Evolutionary conservation across 768 basidiomycete species (phyloP).

Genomic region (Epithele typhae): DNA sequence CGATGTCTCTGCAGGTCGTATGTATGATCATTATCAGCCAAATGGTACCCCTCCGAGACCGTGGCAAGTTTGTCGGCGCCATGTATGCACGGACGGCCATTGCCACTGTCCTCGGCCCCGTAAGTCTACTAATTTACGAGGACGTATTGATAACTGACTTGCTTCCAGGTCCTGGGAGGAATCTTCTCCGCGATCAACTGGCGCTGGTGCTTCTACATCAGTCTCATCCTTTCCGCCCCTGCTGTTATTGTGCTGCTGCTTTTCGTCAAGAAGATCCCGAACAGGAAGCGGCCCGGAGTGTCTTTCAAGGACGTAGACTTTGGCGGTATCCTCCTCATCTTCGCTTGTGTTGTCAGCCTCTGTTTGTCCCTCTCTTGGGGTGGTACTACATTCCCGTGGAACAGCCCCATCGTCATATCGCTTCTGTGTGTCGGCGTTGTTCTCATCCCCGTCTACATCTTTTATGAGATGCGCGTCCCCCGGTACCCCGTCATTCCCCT

Average conservation of each 20-base stretch:
- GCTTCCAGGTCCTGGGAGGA: slow-evolving; percentile 9
- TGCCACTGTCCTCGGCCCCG: slow-evolving; percentile 5
- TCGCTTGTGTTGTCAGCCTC: slow-evolving; percentile 21
- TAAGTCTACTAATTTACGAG: background rate
- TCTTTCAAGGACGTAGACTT: slow-evolving; percentile 21
- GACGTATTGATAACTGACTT: background rate
- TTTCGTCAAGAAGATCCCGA: slow-evolving; percentile 19
- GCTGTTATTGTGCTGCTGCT: slow-evolving; percentile 17
- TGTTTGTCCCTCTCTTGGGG: slow-evolving; percentile 24
- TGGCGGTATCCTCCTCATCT: slow-evolving; percentile 20
- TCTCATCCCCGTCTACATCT: slow-evolving; percentile 12
- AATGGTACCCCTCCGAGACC: slow-evolving; percentile 7
- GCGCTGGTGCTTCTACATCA: slow-evolving; percentile 26
- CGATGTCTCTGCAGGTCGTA: slow-evolving; percentile 2
- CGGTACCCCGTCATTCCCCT: slow-evolving; percentile 3
- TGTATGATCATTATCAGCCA: slow-evolving; percentile 6
- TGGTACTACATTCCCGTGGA: slow-evolving; percentile 17
- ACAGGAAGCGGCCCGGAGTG: slow-evolving; percentile 8
- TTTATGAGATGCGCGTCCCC: slow-evolving; percentile 19
- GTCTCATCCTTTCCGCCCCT: slow-evolving; percentile 18
- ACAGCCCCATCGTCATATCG: slow-evolving; percentile 16
- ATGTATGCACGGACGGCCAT: slow-evolving; percentile 5
- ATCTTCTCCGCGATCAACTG: slow-evolving; percentile 19
- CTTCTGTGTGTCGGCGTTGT: slow-evolving; percentile 19
- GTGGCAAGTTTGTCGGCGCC: slow-evolving; percentile 3